A percentile compares a stretch with the other conserved stretches of the same genome.
phyloP scores from a whole-genome alignment of 176 grass and related monocot genomes.

The Oryza australiensis region DNA sequence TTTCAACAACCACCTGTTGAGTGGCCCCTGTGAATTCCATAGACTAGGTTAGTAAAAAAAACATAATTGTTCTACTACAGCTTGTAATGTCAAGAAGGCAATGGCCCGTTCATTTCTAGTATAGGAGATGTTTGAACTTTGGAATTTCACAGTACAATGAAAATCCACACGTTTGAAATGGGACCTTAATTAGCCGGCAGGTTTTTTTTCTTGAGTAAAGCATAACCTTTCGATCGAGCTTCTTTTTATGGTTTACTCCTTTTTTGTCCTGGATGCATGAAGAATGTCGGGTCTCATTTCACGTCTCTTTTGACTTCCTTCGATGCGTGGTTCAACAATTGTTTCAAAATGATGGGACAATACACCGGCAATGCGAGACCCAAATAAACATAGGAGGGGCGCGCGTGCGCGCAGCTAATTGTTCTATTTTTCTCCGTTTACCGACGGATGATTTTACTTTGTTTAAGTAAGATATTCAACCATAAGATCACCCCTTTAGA shows the following conservation, averaged over 20 bases:
- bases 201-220: neutral
- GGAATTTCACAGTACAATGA: too few relatives aligned
- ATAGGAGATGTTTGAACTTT: too few relatives aligned
- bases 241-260: neutral
- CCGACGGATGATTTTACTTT: neutral
- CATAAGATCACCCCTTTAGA: conserved; percentile 10
- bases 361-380: neutral
- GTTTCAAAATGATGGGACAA: conserved; percentile 5
- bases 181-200: neutral
- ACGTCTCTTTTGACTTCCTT: neutral
- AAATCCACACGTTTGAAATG: neutral
- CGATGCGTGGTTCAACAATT: neutral
- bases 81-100: too few relatives aligned
- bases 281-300: neutral
- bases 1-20: too few relatives aligned
- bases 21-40: too few relatives aligned
- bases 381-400: neutral
- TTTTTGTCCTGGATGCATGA: neutral
- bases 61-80: too few relatives aligned
- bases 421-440: neutral
- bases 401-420: too few relatives aligned
- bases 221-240: neutral
- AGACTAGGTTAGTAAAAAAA: too few relatives aligned
- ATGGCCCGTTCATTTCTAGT: too few relatives aligned
- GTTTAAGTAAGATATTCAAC: neutral